Evolutionary conservation across 768 basidiomycete species (phyloP), one percentile per base, ranked within the genome.

Genomic region (Serendipita sp.): DNA sequence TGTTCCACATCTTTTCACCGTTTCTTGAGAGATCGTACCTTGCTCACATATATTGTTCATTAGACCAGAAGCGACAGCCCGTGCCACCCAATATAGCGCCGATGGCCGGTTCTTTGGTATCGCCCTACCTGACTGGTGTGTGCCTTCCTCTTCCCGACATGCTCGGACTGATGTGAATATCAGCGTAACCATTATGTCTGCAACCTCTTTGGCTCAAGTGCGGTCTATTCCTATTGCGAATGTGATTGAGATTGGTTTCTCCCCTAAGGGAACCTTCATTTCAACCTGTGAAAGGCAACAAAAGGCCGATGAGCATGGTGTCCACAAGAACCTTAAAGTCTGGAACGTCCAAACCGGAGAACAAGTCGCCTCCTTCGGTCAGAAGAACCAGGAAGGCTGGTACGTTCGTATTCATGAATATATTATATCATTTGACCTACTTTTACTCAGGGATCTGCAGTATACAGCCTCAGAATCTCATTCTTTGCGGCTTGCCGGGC

Each of bases 251-350:
- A 73, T 97, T 70, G 81, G 81, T 70, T 96, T 99, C 75, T 98
- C 95, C 3, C 94, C 96, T 8, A 83, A 88, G 67, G 94, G 91
- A 44, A 91, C 89, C 0, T 97, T 91, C 74, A 72, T 99, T 47
- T 94, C 91, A 63, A 94, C 91, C 54, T 98, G 94, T 91, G 94
- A 97, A 76, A 83, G 96, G 66, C 90, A 88, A 69, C 78, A 85
- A 85, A 70, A 63, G 79, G 96, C 96, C 76, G 81, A 89, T 60
- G 94, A 92, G 73, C 93, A 93, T 68, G 91, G 89, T 64, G 91
- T 92, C 75, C 89, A 95, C 80, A 94, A 89, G 78, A 99, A 99
- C 73, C 83, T 94, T 66, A 85, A 89, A 66, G 80, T 97, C 68
- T 99, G 93, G 79, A 87, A 87, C 68, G 85, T 81, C 13, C 86